phyloP scores from a whole-genome alignment of 169 alveolate species.

The Perkinsus marinus region DNA sequence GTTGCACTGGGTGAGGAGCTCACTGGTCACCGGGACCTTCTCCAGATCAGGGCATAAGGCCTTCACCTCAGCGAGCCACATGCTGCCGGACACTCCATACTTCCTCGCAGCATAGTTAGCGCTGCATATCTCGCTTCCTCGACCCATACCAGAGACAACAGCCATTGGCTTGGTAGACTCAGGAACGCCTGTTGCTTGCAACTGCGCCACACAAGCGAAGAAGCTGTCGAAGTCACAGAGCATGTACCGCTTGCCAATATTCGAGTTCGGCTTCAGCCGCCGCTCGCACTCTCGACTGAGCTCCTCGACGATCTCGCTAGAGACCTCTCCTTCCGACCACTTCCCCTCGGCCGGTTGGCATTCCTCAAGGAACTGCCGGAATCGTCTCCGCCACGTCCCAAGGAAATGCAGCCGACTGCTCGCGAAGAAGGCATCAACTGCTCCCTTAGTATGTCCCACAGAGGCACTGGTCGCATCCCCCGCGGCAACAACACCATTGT shows the following conservation, averaged over 20 bases:
- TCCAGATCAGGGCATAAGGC: not conserved
- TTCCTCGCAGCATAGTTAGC: slow-evolving; percentile 4
- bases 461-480: not conserved
- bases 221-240: slow-evolving; percentile 1
- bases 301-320: not conserved
- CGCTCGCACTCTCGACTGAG: not conserved
- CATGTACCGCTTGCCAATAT: not conserved
- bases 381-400: slow-evolving; percentile 7
- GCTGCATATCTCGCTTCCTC: slow-evolving; percentile 1
- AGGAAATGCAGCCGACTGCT: slow-evolving; percentile 3
- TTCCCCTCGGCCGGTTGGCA: not conserved
- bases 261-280: not conserved
- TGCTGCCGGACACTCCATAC: not conserved
- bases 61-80: not conserved
- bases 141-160: slow-evolving; percentile 4
- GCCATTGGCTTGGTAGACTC: not conserved
- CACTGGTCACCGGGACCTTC: slow-evolving; percentile 4
- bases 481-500: not conserved
- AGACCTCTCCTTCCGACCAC: not conserved
- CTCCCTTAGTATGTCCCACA: not conserved
- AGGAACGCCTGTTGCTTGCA: not conserved
- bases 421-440: not conserved
- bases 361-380: not conserved
- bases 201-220: slow-evolving; percentile 4
- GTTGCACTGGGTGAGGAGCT: not conserved